Base-by-base conservation (phyloP, 805 yeast genomes). In the Candida pseudofarinosa region DNA sequence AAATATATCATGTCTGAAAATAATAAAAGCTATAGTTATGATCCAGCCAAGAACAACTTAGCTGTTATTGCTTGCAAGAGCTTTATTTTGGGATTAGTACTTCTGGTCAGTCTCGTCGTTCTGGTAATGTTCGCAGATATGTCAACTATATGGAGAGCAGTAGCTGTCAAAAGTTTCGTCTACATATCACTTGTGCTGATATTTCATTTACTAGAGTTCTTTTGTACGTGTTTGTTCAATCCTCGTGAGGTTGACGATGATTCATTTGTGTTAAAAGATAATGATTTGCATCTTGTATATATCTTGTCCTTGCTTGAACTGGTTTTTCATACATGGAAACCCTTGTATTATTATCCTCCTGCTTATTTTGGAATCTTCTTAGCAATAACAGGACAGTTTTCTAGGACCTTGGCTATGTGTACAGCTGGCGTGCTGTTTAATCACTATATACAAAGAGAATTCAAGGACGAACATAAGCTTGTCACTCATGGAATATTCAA, bases 351-450 rank as follows among this genome's bases (percentile, higher is more conserved):
- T 31, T 19, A 2, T 4, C 7, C 19, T 19, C 28, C 19, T 19
- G 32, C 13, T 10, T 26, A 19, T 37, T 19, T 16, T 2, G 26
- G n/a, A 12, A 8, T 69, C 1, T 97, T 96, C 0, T 19, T 83
- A 1, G 54, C 79, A 0, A 18, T 79, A 0, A 32, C 60, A 1
- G 97, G 97, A 1, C 99, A 93, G 56, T 15, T 53, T 0, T 55
- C 79, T 3, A 73, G 99, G 41, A 74, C 91, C 1, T 40, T 71
- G 30, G 91, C 97, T 0, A 93, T 93, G 99, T 73, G 77, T 46
- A 84, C 90, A 0, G 97, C 97, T 0, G 87, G 89, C 1, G 74
- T 76, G 40, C 87, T 95, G 3, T 93, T 93, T 65, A 84, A 88
- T 40, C 99, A 93, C 62, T 63, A 81, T 35, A 77, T 93, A 1